phyloP scores from a whole-genome alignment of 768 basidiomycete species.

The Pleurotus giganteus region DNA sequence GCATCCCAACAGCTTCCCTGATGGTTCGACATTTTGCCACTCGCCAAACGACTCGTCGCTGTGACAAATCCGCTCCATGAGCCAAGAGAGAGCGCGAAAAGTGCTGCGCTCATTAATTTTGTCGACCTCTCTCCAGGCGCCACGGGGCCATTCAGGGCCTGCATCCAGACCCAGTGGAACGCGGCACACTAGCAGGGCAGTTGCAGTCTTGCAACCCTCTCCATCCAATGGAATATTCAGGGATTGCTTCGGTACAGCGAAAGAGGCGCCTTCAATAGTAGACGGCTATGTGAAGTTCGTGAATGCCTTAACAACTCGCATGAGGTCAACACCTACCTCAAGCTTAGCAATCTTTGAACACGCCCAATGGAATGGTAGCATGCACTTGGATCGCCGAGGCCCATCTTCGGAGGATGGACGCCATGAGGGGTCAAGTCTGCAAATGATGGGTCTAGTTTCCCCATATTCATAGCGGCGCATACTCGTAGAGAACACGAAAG shows the following conservation, averaged over 20 bases:
- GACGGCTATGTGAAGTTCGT: constrained; percentile 42
- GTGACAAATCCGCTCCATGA: constrained; percentile 78
- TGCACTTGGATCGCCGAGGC: constrained; percentile 49
- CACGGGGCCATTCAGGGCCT: constrained; percentile 76
- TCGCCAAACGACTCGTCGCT: constrained; percentile 60
- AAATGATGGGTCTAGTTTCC: constrained; percentile 75
- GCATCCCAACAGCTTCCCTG: constrained; percentile 53
- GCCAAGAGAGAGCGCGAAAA: constrained; percentile 83
- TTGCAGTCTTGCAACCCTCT: constrained; percentile 71
- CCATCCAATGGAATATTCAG: constrained; percentile 51
- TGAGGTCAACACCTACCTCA: constrained; percentile 39
- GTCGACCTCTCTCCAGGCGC: constrained; percentile 77
- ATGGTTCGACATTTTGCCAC: constrained; percentile 63
- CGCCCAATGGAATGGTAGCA: constrained; percentile 68
- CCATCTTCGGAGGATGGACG: constrained; percentile 59
- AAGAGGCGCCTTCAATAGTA: no score
- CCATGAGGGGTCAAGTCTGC: constrained; percentile 74
- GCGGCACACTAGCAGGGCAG: constrained; percentile 73
- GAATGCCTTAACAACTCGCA: constrained; percentile 11
- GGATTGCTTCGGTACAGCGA: no score
- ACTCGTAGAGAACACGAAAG: constrained; percentile 81
- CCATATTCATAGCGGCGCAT: constrained; percentile 79
- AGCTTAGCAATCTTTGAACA: constrained; percentile 45
- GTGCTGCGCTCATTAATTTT: constrained; percentile 81
- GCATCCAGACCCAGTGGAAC: constrained; percentile 72